A percentile compares a stretch with the other conserved stretches of the same genome.
phyloP scores from a whole-genome alignment of 768 basidiomycete genomes.

The Podaxis carcinomalis region DNA sequence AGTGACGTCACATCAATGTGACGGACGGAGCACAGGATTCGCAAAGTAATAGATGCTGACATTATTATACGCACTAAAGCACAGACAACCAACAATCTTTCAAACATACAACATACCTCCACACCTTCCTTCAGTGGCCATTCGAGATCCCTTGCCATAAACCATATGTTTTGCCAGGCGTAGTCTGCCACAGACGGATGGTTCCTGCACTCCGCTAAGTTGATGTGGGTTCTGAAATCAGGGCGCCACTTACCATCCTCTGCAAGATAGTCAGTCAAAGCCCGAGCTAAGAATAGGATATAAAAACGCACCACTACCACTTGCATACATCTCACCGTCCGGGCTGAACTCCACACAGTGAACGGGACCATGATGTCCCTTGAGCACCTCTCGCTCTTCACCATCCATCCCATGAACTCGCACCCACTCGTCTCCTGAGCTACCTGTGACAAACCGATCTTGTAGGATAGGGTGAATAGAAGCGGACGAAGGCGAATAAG shows the following conservation, averaged over 20 bases:
- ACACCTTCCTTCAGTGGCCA: not conserved
- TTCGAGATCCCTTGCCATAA: conserved; percentile 65
- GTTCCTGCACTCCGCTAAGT: conserved; percentile 52
- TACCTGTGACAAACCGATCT: conserved; percentile 92
- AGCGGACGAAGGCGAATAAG: conserved; percentile 89
- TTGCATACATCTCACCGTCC: conserved; percentile 96
- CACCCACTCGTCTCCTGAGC: conserved; percentile 91
- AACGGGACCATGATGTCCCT: conserved; percentile 97
- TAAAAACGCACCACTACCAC: conserved; percentile 79
- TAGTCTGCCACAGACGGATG: conserved; percentile 97
- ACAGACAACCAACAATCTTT: conserved; percentile 1
- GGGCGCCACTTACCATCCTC: conserved; percentile 64
- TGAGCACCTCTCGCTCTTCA: conserved; percentile 85
- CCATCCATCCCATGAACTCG: conserved; percentile 89
- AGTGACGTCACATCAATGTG: conserved; percentile 3
- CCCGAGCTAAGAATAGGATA: conserved; percentile 8
- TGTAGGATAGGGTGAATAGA: conserved; percentile 88
- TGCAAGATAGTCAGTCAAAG: conserved; percentile 24
- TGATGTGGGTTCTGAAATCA: not conserved
- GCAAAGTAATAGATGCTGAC: conserved; percentile 11
- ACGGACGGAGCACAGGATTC: conserved; percentile 8
- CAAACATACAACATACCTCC: conserved; percentile 6
- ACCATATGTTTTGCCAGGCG: conserved; percentile 87
- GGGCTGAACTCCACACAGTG: conserved; percentile 93
- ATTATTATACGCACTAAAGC: conserved; percentile 16